Evolutionary conservation across 2,329 filamentous ascomycete genomes (phyloP), one percentile per base, ranked within the genome.

Genomic region (Colletotrichum spaethianum): DNA sequence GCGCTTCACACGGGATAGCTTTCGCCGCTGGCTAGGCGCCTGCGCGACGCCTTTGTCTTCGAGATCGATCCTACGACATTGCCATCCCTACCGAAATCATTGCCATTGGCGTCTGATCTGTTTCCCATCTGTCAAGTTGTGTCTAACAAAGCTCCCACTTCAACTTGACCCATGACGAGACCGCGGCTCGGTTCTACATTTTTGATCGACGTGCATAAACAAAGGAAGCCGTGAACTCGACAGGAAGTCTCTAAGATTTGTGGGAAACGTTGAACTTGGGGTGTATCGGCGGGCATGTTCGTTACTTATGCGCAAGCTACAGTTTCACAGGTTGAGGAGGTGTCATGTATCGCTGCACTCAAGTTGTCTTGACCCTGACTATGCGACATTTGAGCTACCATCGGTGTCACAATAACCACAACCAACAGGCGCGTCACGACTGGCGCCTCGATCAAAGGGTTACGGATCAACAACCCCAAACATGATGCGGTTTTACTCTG

Each of bases 21-120:
- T 26, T 23, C 7, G 31, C 38, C 28, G 42, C 63, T 11, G 31
- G 31, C n/a, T 9, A 18, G 4, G 65, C 28, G 52, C 38, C 33
- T 63, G 38, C 9, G 12, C 42, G 42, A 11, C n/a, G n/a, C 28
- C 52, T 60, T 72, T 72, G 59, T 72, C 33, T 18, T 50, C 16
- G 16, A 14, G 12, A 48, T 60, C 52, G 31, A 42, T n/a, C 14
- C 20, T 42, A 26, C 23, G 20, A 6, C n/a, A 31, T 56, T 16
- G 64, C 42, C 23, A 36, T 64, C 50, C 48, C 63, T 46, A 33
- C 8, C 53, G 40, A 14, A 3, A 20, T 36, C 36, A 20, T 53
- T 36, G 59, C 59, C 52, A 69, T 59, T 31, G 48, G 28, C 44
- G 44, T 38, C 31, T 20, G 18, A 38, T 63, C 64, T 69, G 38